These are phyloP conservation scores for Pseudogymnoascus sp. DNA, from an alignment of 2,329 filamentous ascomycete species.

Conservation along the genomic window DNA sequence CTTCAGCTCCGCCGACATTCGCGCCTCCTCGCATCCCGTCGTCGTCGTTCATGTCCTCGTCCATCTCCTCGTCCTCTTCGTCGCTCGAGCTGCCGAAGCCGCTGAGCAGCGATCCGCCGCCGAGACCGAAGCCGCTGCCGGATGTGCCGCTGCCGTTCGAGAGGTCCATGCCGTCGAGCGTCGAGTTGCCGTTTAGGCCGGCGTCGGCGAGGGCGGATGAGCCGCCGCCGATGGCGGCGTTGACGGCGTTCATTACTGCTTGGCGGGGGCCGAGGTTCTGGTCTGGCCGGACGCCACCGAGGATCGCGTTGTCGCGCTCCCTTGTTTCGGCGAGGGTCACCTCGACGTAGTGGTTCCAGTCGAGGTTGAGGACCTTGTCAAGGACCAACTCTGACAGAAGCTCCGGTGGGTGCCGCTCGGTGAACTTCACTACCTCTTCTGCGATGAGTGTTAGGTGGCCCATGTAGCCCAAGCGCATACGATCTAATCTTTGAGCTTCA, in stretches of 20 bases:
- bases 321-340: conserved; percentile 86
- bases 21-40: conserved; percentile 39
- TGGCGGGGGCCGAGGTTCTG: conserved; percentile 74
- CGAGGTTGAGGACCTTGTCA: conserved; percentile 77
- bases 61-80: conserved; percentile 91
- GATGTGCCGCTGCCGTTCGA: conserved; percentile 56
- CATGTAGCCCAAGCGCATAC: conserved; percentile 96
- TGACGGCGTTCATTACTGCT: conserved; percentile 48
- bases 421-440: conserved; percentile 98
- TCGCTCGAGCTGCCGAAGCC: conserved; percentile 93
- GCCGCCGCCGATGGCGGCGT: conserved; percentile 47
- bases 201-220: conserved; percentile 71
- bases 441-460: conserved; percentile 94
- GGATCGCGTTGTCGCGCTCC: conserved; percentile 95
- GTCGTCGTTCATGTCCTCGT: conserved; percentile 67
- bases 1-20: conserved; percentile 42
- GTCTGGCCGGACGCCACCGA: conserved; percentile 89
- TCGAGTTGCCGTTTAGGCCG: conserved; percentile 58
- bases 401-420: conserved; percentile 85
- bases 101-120: conserved; percentile 67
- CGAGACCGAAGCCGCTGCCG: conserved; percentile 64
- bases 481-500: conserved; percentile 70
- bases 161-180: conserved; percentile 51
- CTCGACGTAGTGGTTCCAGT: conserved; percentile 94
- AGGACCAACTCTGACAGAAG: conserved; percentile 74